phyloP scores from a whole-genome alignment of 2,329 filamentous ascomycete species.

The Lizonia empirigonia region DNA sequence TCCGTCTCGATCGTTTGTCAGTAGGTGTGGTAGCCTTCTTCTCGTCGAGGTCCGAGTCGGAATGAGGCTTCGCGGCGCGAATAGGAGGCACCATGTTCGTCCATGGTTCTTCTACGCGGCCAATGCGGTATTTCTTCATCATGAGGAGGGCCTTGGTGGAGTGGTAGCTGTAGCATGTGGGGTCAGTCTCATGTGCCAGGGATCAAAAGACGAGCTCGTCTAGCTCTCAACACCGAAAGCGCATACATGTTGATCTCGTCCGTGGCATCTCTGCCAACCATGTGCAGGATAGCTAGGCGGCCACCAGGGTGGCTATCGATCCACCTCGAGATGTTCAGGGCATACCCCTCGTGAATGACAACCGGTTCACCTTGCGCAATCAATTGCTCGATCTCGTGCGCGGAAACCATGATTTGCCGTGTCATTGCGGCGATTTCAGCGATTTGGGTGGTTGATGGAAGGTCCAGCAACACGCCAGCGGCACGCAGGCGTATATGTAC shows the following conservation, averaged over 20 bases:
- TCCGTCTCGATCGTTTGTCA: constrained; percentile 23
- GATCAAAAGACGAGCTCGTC: background rate
- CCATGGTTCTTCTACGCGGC: constrained; percentile 62
- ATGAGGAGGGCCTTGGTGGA: constrained; percentile 58
- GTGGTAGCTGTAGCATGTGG: constrained; percentile 59
- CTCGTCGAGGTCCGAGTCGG: constrained; percentile 19
- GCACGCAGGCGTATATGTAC: constrained; percentile 11
- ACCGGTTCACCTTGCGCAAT: constrained; percentile 62
- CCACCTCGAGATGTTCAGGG: constrained; percentile 64
- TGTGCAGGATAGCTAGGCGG: constrained; percentile 64
- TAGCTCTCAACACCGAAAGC: background rate
- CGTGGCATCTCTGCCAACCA: constrained; percentile 65
- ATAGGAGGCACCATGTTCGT: constrained; percentile 65
- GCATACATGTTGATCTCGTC: constrained; percentile 64
- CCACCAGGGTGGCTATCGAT: constrained; percentile 65
- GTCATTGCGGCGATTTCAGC: constrained; percentile 21
- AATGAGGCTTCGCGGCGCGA: constrained; percentile 53
- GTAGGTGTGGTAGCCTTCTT: constrained; percentile 12
- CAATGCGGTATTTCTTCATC: constrained; percentile 67
- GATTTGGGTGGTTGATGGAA: background rate
- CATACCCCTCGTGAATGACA: constrained; percentile 61
- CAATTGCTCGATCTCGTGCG: constrained; percentile 56
- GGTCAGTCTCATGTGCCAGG: constrained; percentile 28
- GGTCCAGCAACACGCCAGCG: background rate
- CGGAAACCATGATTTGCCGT: constrained; percentile 47